phyloP scores from a whole-genome alignment of 495 filamentous ascomycete species.

The Penicillium manginii region DNA sequence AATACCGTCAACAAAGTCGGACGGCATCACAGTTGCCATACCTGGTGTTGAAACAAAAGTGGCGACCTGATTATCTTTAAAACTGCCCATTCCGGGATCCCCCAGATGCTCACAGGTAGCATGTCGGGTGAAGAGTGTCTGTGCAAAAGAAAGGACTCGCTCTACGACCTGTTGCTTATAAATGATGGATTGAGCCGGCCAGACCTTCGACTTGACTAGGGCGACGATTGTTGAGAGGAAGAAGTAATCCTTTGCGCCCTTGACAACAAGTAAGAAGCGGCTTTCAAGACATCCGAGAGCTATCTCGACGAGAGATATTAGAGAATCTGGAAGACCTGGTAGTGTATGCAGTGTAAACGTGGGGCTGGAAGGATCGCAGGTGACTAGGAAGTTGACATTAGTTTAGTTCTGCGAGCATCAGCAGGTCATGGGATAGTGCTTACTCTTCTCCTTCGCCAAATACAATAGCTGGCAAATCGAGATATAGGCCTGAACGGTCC shows the following conservation, averaged over 20 bases:
- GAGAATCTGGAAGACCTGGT: conserved; percentile 40
- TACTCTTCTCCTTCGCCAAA: conserved; percentile 2
- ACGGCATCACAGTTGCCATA: conserved; percentile 28
- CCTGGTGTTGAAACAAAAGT: conserved; percentile 31
- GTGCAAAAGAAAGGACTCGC: conserved; percentile 42
- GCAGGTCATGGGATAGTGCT: not conserved
- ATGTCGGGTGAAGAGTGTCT: conserved; percentile 43
- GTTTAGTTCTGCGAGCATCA: no score
- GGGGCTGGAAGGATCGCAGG: conserved; percentile 19
- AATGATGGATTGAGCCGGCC: conserved; percentile 39
- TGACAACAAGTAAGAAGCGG: conserved; percentile 40
- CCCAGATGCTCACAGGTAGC: conserved; percentile 44
- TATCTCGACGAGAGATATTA: conserved; percentile 42
- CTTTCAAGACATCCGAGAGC: conserved; percentile 40
- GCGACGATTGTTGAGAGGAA: conserved; percentile 48
- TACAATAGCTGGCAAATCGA: conserved; percentile 45
- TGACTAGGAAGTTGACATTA: conserved; percentile 10
- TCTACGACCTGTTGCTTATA: conserved; percentile 48
- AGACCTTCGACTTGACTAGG: conserved; percentile 43
- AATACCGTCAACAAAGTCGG: conserved; percentile 35
- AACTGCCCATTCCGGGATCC: conserved; percentile 36
- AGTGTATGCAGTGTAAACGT: conserved; percentile 34
- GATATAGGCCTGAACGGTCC: conserved; percentile 44
- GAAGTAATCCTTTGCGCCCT: conserved; percentile 51
- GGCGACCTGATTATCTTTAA: conserved; percentile 42